Evolutionary conservation across 441 rosid genomes (phyloP), one percentile per base, ranked within the genome.

Genomic region (Omphalea diandra): DNA sequence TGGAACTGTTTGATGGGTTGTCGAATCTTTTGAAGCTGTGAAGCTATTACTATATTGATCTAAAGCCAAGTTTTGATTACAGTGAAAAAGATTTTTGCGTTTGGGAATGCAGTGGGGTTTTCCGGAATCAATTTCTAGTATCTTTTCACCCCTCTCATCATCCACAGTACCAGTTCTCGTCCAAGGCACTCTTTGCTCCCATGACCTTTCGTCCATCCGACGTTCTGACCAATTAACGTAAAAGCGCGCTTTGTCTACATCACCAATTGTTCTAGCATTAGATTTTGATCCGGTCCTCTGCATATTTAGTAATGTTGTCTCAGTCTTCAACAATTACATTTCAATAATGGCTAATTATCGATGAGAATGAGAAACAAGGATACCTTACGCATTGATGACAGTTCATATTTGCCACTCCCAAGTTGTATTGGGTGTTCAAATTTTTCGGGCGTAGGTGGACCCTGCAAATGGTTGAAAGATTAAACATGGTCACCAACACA

Each of bases 401-500:
- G 90, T 32, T 81, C 85, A 53, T 70, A 78, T 49, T 84, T 93
- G 53, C 81, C 61, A 53, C 84, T 83, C 82, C 82, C 84, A 14
- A 80, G 76, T 41, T 85, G 83, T 71, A 76, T 74, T 0, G 79
- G 74, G 69, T 84, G 82, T 72, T 90, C 97, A 24, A 80, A 76
- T 61, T 95, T 95, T 75, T 93, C 95, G 1, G 96, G 95, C 33
- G 99, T 95, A 24, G 87, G 85, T 47, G 97, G 99, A 67, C 92
- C 92, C 96, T 93, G 76, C 47, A 68, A 9, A n/a, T n/a, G 60
- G 54, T 54, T 32, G 11, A 47, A 26, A 15, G 15, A n/a, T n/a
- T n/a, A n/a, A n/a, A n/a, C n/a, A n/a, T n/a, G n/a, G n/a, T 67
- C 65, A 40, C 17, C 18, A 29, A 64, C 15, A 33, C 20, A 38